Evolutionary conservation across 1,139 yeast species (phyloP).

Genomic region (Debaryomyces robertsiae): DNA sequence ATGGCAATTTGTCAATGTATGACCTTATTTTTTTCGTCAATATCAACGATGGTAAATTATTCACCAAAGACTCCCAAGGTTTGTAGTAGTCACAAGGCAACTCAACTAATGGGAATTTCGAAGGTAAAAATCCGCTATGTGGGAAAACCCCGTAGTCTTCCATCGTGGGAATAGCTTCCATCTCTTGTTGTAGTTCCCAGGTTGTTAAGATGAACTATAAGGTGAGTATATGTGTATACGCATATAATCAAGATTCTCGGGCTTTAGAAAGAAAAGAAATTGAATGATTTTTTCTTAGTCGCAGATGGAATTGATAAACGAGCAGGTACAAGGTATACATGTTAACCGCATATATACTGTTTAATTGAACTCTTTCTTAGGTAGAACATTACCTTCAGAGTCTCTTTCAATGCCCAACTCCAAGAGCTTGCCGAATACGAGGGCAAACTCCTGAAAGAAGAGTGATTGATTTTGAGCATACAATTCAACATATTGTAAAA

Average conservation of each 20-base stretch:
- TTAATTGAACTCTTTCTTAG: constrained; percentile 11
- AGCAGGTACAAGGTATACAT: neutral
- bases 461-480: constrained; percentile 56
- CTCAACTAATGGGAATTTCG: constrained; percentile 57
- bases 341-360: neutral
- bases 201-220: neutral
- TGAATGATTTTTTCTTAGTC: constrained; percentile 4
- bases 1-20: constrained; percentile 60
- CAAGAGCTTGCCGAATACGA: constrained; percentile 54
- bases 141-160: constrained; percentile 72
- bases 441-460: constrained; percentile 56
- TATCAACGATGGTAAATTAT: constrained; percentile 70
- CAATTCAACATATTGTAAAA: constrained; percentile 50
- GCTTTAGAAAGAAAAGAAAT: neutral
- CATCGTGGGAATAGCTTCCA: constrained; percentile 26
- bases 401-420: constrained; percentile 54
- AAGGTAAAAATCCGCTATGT: constrained; percentile 77
- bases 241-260: neutral
- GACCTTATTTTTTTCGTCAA: constrained; percentile 63
- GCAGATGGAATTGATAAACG: constrained; percentile 4
- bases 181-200: neutral
- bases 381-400: constrained; percentile 17
- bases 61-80: constrained; percentile 77
- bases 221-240: too few relatives aligned
- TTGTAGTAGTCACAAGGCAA: constrained; percentile 64